Conservation (phyloP, 805 yeast species). For the Priceomyces haplophilus region DNA sequence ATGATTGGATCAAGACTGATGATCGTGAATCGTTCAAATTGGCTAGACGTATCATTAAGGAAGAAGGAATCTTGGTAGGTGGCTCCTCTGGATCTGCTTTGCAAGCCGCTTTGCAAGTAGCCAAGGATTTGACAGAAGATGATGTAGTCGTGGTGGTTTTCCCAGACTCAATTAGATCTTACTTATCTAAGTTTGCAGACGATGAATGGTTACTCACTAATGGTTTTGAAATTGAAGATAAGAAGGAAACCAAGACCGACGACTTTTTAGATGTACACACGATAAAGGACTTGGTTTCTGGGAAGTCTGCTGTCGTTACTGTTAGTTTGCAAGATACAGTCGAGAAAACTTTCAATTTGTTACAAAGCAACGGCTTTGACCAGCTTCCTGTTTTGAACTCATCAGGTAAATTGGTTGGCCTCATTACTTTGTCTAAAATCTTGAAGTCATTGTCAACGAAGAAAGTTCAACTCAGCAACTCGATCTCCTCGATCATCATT, state of each 20-base stretch:
- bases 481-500: conserved; percentile 57
- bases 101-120: conserved; percentile 71
- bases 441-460: conserved; percentile 65
- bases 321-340: conserved; percentile 60
- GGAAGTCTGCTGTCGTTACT: conserved; percentile 74
- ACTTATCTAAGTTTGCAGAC: conserved; percentile 82
- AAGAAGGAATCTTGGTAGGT: conserved; percentile 85
- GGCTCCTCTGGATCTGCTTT: conserved; percentile 88
- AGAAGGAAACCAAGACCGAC: conserved; percentile 40
- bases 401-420: conserved; percentile 64
- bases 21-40: conserved; percentile 75
- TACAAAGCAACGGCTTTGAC: conserved; percentile 77
- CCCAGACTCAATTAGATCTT: conserved; percentile 86
- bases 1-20: conserved; percentile 82
- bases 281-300: conserved; percentile 61
- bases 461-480: conserved; percentile 52
- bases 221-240: conserved; percentile 59
- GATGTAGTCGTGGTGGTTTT: conserved; percentile 76
- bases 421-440: conserved; percentile 71
- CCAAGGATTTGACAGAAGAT: conserved; percentile 64
- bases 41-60: conserved; percentile 77
- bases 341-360: conserved; percentile 61
- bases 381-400: conserved; percentile 73
- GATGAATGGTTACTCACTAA: conserved; percentile 87
- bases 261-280: conserved; percentile 41